Evolutionary conservation across 2,329 filamentous ascomycete genomes (phyloP).

Genomic region (Eurotiales sp.): DNA sequence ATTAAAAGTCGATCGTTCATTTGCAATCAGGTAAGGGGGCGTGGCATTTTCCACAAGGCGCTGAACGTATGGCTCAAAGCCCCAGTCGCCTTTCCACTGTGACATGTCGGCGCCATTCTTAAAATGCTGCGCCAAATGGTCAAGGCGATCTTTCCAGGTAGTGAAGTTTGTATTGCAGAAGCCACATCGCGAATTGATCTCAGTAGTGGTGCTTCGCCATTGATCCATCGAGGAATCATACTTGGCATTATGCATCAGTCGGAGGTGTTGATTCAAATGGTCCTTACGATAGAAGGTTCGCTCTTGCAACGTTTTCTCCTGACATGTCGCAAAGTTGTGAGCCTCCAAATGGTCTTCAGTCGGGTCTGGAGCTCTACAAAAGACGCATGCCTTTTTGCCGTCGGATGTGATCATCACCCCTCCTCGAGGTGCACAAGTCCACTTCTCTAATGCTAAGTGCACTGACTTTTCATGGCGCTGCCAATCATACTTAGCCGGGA

Average conservation of each 20-base stretch:
- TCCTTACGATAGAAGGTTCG: conserved; percentile 62
- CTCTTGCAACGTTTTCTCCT: conserved; percentile 57
- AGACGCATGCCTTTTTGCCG: conserved; percentile 54
- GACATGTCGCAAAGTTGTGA: conserved; percentile 58
- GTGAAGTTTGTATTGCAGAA: conserved; percentile 39
- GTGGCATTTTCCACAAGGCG: conserved; percentile 35
- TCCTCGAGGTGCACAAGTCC: conserved; percentile 59
- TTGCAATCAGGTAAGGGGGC: conserved; percentile 35
- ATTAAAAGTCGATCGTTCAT: conserved; percentile 30
- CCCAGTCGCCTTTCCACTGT: conserved; percentile 41
- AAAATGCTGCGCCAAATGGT: conserved; percentile 40
- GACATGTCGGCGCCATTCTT: conserved; percentile 35
- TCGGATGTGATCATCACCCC: conserved; percentile 47
- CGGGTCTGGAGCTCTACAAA: conserved; percentile 54
- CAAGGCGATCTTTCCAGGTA: conserved; percentile 44
- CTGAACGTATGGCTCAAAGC: conserved; percentile 35
- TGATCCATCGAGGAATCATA: conserved; percentile 54
- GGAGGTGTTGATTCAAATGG: conserved; percentile 59
- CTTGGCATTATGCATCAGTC: conserved; percentile 57
- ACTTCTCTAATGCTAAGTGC: conserved; percentile 55
- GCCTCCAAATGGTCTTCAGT: conserved; percentile 54
- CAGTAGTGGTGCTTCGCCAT: conserved; percentile 55
- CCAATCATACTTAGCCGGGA: conserved; percentile 58
- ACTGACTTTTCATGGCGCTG: conserved; percentile 57
- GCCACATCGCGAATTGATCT: conserved; percentile 49